phyloP scores from a whole-genome alignment of 805 yeast species.

The Nakazawaea pomicola region DNA sequence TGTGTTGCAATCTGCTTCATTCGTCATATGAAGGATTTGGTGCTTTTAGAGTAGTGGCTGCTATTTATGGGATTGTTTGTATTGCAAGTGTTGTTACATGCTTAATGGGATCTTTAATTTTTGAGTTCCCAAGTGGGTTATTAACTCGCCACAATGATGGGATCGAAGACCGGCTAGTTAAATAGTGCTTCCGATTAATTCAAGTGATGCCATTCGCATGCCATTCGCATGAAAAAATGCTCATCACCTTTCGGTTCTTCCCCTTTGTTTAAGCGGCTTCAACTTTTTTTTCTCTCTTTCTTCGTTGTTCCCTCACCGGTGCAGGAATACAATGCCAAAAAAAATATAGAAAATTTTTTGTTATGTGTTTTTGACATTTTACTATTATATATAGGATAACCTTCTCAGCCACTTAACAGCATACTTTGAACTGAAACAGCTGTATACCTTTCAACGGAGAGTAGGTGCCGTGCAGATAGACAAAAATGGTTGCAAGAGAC shows the following conservation, averaged over 20 bases:
- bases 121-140: constrained; percentile 26
- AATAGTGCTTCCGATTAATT: too few relatives aligned
- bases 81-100: constrained; percentile 41
- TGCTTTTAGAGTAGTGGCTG: constrained; percentile 58
- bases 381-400: too few relatives aligned
- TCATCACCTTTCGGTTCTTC: background rate
- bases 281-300: too few relatives aligned
- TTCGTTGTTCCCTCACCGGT: too few relatives aligned
- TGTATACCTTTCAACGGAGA: background rate
- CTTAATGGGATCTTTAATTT: constrained; percentile 29
- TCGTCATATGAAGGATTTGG: constrained; percentile 37
- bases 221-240: too few relatives aligned
- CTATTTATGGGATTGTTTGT: constrained; percentile 53
- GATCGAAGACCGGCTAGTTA: background rate
- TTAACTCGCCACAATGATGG: background rate
- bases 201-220: too few relatives aligned
- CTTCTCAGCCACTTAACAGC: background rate
- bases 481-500: background rate
- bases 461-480: background rate
- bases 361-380: too few relatives aligned
- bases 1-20: constrained; percentile 52
- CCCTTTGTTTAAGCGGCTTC: background rate
- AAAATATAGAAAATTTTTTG: too few relatives aligned
- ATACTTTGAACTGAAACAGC: background rate
- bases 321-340: background rate